Base-by-base conservation (phyloP, 148 eudicot species). In the Camellia sinensis region DNA sequence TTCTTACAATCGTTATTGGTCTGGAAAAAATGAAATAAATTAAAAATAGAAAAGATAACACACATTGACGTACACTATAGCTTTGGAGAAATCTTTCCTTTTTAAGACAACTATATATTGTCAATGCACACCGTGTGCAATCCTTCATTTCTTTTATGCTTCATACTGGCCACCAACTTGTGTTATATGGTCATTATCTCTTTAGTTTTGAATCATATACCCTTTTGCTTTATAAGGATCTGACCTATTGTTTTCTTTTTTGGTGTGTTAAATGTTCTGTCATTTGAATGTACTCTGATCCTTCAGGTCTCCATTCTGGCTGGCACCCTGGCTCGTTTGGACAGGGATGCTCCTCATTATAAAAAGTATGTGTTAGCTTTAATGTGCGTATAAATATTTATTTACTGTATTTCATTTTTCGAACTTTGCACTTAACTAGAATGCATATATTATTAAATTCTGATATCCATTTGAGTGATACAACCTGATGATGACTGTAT, bases 261-360 rank as follows among this genome's bases (percentile, higher is more conserved):
- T 6, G 15, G 46, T 40, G 45, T 11, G 22, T 10, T 19, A 46
- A 19, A 14, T 80, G 57, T 45, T 76, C 37, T 11, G 29, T 81
- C 73, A 13, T 50, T 67, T 71, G 46, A 72, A 56, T 14, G 70
- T 61, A 63, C 67, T 79, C 40, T 82, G 46, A 75, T 85, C 75
- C 57, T 86, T 82, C 89, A 96, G 99, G 97, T 96, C 67, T 96
- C 99, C 50, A 94, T 96, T 89, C 90, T 94, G 88, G 98, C 99
- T 76, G 99, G 99, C 43, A 96, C 99, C 62, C 87, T 96, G 82
- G 98, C 99, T 86, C 97, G 99, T 77, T 90, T 94, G 82, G 99
- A 96, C 74, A 96, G 99, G 86, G 98, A 96, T 88, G 99, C 99
- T 78, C 99, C 99, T 52, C 92, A 90, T 75, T 96, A 96, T 86